A percentile compares a stretch with the other conserved stretches of the same genome.
These are phyloP conservation scores for Picea sitchensis DNA, from an alignment of 75 land plant species.

Conservation along the genomic window DNA sequence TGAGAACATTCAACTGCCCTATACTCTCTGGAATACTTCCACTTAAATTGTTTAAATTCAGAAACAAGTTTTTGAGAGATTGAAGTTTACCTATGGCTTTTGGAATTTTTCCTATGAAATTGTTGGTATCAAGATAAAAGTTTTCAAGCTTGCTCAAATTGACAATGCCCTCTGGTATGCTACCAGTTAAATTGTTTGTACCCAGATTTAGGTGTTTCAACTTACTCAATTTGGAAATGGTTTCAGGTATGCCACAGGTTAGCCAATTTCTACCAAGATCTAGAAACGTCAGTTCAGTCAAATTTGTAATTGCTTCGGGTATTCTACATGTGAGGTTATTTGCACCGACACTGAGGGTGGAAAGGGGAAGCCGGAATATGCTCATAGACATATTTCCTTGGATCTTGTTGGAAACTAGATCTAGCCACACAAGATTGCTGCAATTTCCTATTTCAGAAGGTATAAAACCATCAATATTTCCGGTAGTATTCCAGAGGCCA, in stretches of 20 bases:
- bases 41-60: too few species aligned
- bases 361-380: not conserved
- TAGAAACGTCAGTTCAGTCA: not conserved
- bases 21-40: too few species aligned
- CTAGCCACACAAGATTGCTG: constrained; percentile 38
- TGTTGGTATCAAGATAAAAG: too few species aligned
- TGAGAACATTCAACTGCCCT: too few species aligned
- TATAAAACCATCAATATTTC: constrained; percentile 14
- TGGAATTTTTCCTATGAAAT: too few species aligned
- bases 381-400: not conserved
- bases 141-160: too few species aligned
- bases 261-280: not conserved
- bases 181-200: not conserved
- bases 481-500: constrained; percentile 49
- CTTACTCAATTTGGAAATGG: not conserved
- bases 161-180: too few species aligned
- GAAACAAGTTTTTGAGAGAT: too few species aligned
- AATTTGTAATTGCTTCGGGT: not conserved
- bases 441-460: constrained; percentile 63
- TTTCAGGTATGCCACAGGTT: not conserved
- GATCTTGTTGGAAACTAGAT: constrained; percentile 41
- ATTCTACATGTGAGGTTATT: not conserved
- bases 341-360: not conserved
- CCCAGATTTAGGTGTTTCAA: not conserved
- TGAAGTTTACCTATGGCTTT: too few species aligned